Base-by-base conservation (phyloP, 768 basidiomycete genomes). In the Boletus huronensis region DNA sequence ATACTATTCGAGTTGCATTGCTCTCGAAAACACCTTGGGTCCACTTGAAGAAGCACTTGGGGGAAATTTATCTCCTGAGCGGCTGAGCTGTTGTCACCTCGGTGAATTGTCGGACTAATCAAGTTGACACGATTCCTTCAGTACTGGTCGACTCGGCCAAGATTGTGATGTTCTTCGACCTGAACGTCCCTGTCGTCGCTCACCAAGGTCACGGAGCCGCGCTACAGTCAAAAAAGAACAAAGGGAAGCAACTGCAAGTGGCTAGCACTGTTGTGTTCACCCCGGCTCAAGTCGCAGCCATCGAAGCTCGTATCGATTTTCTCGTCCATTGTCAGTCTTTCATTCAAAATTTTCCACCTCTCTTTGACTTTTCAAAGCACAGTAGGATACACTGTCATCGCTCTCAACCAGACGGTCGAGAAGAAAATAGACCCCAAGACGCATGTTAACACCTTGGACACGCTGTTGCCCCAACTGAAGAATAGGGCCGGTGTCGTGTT, bases 321-420 rank as follows among this genome's bases (percentile, higher is more conserved):
- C 79, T 91, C 38, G 74, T 86, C 34, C 87, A 88, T 69, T 82
- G 90, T 90, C 58, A 64, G 87, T 79, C 55, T 42, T 31, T 58
- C 38, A 0, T 23, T 3, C 4, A 17, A 17, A 0, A 1, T 1
- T 8, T 19, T 46, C 16, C 5, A 6, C 21, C 11, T n/a, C 34
- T 25, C 14, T 35, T 48, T 62, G 34, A 67, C 53, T 2, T 17
- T 39, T 42, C 23, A 14, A 57, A 52, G 46, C 31, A 29, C 67
- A 95, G 92, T 95, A 76, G 93, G 93, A 78, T 95, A 93, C 72
- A 82, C 85, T 28, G 84, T 91, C 34, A 65, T 95, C 43, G 87
- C 85, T 2, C 77, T 95, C 58, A 88, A 83, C 61, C 89, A 93
- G 62, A 83, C 80, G 2, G 78, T 88, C 16, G 75, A 83, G 53